Conservation (phyloP, 257 asterid genomes). For the Agastache rugosa region DNA sequence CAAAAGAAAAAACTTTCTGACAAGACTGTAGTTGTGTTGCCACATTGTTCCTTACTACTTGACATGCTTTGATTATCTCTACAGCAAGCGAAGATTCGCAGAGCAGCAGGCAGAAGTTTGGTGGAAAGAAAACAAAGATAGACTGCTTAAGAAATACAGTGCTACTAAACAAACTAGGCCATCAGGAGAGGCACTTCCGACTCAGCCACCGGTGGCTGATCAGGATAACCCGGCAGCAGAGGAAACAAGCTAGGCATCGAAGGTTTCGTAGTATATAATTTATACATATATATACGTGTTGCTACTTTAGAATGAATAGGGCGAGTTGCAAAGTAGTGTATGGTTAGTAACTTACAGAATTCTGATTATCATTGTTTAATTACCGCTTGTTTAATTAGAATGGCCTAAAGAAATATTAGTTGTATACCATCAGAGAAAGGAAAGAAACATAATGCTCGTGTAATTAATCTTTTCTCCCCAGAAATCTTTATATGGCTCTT, state of each 20-base stretch:
- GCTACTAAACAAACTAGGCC: constrained; percentile 47
- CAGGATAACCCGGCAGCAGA: constrained; percentile 39
- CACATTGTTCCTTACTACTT: neutral
- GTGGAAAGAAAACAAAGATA: constrained; percentile 87
- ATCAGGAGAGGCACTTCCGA: constrained; percentile 50
- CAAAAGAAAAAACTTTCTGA: too few species aligned
- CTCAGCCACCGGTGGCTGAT: constrained; percentile 25
- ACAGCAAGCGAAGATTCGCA: constrained; percentile 76
- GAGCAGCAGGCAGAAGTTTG: constrained; percentile 90
- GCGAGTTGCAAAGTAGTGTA: constrained; percentile 8
- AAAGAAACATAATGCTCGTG: constrained; percentile 15
- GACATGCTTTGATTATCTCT: constrained; percentile 22
- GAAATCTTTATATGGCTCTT: neutral
- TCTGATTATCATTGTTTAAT: constrained; percentile 15
- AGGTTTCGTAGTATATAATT: constrained; percentile 35
- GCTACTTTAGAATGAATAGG: constrained; percentile 30
- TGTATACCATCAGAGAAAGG: constrained; percentile 22
- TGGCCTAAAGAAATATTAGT: constrained; percentile 14
- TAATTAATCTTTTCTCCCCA: neutral
- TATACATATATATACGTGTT: neutral
- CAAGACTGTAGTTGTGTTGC: too few species aligned
- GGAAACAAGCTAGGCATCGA: constrained; percentile 47
- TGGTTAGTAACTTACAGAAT: constrained; percentile 24
- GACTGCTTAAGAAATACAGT: constrained; percentile 61
- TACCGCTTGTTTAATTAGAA: constrained; percentile 26